phyloP scores from a whole-genome alignment of 2,329 filamentous ascomycete species.

The Paracorniculantispora psalliotae region DNA sequence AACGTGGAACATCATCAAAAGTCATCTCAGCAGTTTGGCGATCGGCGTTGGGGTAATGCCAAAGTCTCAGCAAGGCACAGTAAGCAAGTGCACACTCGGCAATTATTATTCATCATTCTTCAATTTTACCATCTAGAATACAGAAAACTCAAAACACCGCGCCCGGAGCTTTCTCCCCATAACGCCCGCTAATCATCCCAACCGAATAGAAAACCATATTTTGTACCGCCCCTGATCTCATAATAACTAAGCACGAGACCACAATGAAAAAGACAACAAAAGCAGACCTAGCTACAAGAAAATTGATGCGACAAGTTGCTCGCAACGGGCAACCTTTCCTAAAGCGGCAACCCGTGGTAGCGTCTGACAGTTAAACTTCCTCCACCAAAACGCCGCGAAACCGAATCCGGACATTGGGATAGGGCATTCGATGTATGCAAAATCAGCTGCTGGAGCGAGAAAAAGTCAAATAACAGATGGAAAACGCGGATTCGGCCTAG shows the following conservation, averaged over 20 bases:
- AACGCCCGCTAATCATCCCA: constrained; percentile 13
- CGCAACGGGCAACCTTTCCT: neutral
- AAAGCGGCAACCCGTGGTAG: neutral
- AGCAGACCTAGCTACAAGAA: neutral
- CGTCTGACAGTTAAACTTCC: neutral
- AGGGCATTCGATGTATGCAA: neutral
- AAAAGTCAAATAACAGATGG: neutral
- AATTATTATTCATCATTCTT: neutral
- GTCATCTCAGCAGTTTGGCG: neutral
- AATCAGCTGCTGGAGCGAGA: neutral
- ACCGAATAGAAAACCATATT: neutral
- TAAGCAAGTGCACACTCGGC: neutral
- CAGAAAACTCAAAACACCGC: neutral
- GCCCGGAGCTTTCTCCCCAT: neutral
- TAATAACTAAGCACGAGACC: neutral
- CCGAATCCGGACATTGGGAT: neutral
- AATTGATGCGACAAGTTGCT: neutral
- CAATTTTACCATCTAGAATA: neutral
- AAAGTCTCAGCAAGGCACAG: neutral
- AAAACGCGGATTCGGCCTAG: neutral
- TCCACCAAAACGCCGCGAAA: neutral
- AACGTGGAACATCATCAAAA: neutral
- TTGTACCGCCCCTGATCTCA: neutral
- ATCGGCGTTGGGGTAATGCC: neutral
- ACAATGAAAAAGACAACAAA: neutral